Evolutionary conservation across 2,329 filamentous ascomycete species (phyloP), one percentile per base, ranked within the genome.

Genomic region (Fusarium bulbicola): DNA sequence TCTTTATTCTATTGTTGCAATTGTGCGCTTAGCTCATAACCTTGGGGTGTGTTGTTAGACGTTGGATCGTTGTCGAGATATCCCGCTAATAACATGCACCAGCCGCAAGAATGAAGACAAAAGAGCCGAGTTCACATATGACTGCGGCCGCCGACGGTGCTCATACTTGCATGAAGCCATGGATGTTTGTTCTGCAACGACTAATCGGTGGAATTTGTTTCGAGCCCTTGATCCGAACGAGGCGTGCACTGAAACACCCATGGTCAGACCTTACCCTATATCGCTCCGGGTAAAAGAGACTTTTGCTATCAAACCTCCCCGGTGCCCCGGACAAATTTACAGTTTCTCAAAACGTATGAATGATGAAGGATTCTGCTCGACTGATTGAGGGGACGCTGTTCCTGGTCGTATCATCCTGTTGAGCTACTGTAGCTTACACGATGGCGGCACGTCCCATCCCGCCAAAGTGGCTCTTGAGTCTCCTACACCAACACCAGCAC

Each of bases 371-470:
- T 40, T 57, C 59, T 42, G 42, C 60, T 62, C 43, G 32, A 32
- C 30, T 57, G 47, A 32, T 32, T 37, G 52, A 20, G 43, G 28
- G 24, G 53, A 60, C 42, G 34, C 36, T 34, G n/a, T 42, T 15
- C 21, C 21, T 39, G 43, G 39, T 36, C 52, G 49, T 30, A 40
- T 28, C 24, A 18, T 28, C 59, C 46, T 16, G 28, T 47, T 26
- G 57, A 60, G 28, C 46, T 57, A 59, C 50, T 45, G 40, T 53
- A 57, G 59, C 59, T 43, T 40, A 45, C 43, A 39, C 42, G 36
- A 43, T 30, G 36, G 42, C 75, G 72, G 75, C 68, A 77, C 74
- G 70, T 70, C 68, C 73, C 70, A 77, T 76, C 63, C 68, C 75
- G 75, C 54, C 32, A 53, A 57, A 53, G 40, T 21, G 24, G 40